phyloP scores from a whole-genome alignment of 169 alveolate species.

The Ichthyophthirius multifiliis region DNA sequence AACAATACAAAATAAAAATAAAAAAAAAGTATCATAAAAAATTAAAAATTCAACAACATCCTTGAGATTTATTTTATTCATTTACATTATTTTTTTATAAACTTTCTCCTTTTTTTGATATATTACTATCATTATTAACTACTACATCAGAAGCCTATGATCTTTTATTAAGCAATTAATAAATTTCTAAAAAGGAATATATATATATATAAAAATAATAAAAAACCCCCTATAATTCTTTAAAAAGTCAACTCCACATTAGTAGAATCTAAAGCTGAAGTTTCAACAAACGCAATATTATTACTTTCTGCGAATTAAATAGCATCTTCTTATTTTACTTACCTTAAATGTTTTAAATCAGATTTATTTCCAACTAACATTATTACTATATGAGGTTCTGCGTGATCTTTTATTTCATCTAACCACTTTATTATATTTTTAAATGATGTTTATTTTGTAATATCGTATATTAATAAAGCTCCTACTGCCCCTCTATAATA shows the following conservation, averaged over 20 bases:
- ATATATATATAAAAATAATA: too few relatives aligned
- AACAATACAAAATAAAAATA: too few relatives aligned
- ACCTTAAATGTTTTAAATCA: slow-evolving; percentile 58
- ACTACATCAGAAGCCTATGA: slow-evolving; percentile 6
- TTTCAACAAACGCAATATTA: slow-evolving; percentile 50
- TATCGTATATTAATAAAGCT: slow-evolving; percentile 75
- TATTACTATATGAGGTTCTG: slow-evolving; percentile 60
- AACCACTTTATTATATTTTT: slow-evolving; percentile 62
- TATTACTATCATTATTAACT: too few relatives aligned
- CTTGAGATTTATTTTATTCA: too few relatives aligned
- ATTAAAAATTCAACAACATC: too few relatives aligned
- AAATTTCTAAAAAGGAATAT: too few relatives aligned
- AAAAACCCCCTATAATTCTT: slow-evolving; percentile 46
- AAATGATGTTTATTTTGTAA: slow-evolving; percentile 59
- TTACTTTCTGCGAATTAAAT: slow-evolving; percentile 48
- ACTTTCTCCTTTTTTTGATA: too few relatives aligned
- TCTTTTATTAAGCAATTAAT: slow-evolving; percentile 15
- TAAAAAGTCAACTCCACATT: slow-evolving; percentile 66
- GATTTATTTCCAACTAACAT: slow-evolving; percentile 72
- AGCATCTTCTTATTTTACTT: slow-evolving; percentile 67
- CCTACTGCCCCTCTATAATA: slow-evolving; percentile 82
- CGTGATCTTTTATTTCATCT: slow-evolving; percentile 60
- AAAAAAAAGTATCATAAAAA: too few relatives aligned
- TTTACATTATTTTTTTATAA: too few relatives aligned
- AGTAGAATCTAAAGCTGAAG: slow-evolving; percentile 56